Conservation (phyloP, 208 protist species). For the Entamoeba invadens region DNA sequence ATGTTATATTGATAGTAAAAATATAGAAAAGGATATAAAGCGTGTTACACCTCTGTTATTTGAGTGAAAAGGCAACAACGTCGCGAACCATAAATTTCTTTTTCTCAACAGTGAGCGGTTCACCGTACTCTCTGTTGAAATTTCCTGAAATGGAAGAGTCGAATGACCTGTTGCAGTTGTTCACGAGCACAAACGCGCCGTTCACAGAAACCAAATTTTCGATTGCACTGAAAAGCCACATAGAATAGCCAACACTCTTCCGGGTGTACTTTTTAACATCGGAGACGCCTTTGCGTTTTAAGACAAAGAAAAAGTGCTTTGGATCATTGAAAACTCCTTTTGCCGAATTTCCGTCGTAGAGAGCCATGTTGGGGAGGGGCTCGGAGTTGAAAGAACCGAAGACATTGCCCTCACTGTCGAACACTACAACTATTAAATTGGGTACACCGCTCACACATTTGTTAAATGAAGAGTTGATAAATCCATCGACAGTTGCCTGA, state of each 20-base stretch:
- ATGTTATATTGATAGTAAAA: no score
- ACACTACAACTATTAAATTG: not conserved
- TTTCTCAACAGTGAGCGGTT: not conserved
- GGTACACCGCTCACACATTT: not conserved
- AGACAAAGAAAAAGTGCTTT: not conserved
- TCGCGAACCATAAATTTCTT: not conserved
- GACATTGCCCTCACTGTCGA: not conserved
- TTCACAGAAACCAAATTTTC: not conserved
- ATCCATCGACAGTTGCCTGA: not conserved
- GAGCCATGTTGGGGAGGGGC: not conserved
- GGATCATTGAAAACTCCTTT: not conserved
- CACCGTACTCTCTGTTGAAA: not conserved
- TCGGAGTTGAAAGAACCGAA: not conserved
- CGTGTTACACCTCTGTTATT: not conserved
- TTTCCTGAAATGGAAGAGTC: not conserved
- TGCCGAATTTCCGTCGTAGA: not conserved
- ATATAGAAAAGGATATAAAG: no score
- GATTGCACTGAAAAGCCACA: not conserved
- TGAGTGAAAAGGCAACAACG: not conserved
- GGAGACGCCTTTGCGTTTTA: not conserved
- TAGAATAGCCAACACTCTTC: not conserved
- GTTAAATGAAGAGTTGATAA: not conserved
- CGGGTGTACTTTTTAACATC: not conserved
- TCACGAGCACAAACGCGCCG: not conserved
- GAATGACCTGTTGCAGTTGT: not conserved